Evolutionary conservation across 805 yeast genomes (phyloP), one percentile per base, ranked within the genome.

Genomic region (Geotrichum ghanense): DNA sequence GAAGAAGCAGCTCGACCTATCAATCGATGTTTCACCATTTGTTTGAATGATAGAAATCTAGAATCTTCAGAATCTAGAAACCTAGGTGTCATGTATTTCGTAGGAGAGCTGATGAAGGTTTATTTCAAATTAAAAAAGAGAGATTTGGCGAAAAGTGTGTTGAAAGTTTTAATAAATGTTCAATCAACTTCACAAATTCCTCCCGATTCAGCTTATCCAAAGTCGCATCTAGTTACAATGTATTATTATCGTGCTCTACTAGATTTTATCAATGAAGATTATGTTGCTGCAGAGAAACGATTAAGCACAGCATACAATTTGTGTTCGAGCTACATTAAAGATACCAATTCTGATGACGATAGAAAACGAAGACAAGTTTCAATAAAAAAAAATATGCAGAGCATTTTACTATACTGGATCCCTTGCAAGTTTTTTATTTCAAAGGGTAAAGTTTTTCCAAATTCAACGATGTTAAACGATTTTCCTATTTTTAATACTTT

Each of bases 41-140:
- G 95, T 51, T 67, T 88, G 41, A 84, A 83, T 51, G 96, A 88
- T 62, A 73, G 89, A 48, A 78, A 78, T 50, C 73, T 76, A n/a
- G 74, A 73, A 22, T 43, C 61, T 19, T 44, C 42, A 0, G 55
- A 56, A 12, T 75, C 81, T 50, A 82, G 83, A 57, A 72, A 80
- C 55, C 62, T 64, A 51, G 83, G 81, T 44, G 79, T 83, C 17
- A 84, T 81, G 62, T 79, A 75, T 62, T 81, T 86, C 59, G 74
- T 83, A 17, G 79, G 81, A 35, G 73, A 79, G 46, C 73, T 87
- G 48, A 78, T 86, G 61, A 76, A 76, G 54, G 70, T 83, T 21
- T 87, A 85, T 63, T 78, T 80, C 67, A 70, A 70, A 54, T 66
- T 86, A 52, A 71, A 74, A 41, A 83, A 83, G 56, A 68, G 74